Evolutionary conservation across 2,329 filamentous ascomycete species (phyloP).

Genomic region (Alternaria hordeiaustralica): DNA sequence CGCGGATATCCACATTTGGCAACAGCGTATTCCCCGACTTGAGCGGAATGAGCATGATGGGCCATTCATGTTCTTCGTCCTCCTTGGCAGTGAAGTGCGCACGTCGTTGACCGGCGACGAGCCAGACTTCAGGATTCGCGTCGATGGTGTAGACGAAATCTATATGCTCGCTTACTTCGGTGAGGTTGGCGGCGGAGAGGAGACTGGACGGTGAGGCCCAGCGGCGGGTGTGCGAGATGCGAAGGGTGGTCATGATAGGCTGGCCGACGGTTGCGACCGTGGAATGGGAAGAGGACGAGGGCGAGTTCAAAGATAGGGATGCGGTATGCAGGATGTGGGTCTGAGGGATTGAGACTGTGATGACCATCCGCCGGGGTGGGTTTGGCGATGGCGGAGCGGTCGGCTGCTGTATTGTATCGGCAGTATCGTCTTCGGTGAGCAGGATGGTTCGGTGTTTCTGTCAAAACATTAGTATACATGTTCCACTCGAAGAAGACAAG

Average conservation of each 20-base stretch:
- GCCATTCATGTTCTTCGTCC: conserved; percentile 61
- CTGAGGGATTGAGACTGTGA: conserved; percentile 88
- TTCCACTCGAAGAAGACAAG: too few species aligned
- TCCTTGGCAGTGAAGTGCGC: conserved; percentile 71
- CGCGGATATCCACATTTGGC: conserved; percentile 78
- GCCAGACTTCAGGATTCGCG: conserved; percentile 77
- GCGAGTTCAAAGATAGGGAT: conserved; percentile 63
- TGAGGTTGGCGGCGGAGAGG: conserved; percentile 34
- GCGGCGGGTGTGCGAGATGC: conserved; percentile 61
- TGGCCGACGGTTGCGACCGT: conserved; percentile 66
- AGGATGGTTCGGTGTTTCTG: conserved; percentile 35
- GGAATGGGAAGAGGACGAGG: conserved; percentile 31
- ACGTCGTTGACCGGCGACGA: conserved; percentile 81
- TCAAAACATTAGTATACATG: conserved; percentile 18
- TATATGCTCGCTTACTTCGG: conserved; percentile 55
- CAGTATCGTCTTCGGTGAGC: conserved; percentile 19
- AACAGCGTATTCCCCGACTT: conserved; percentile 78
- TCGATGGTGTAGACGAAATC: conserved; percentile 86
- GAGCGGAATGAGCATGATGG: conserved; percentile 79
- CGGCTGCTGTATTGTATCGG: conserved; percentile 7
- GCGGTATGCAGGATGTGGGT: conserved; percentile 84
- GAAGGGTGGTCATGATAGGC: conserved; percentile 67
- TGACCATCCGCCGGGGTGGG: conserved; percentile 71
- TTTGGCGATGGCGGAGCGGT: conserved; percentile 38
- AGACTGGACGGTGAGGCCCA: conserved; percentile 53